Percentiles rank a stretch among this genome's conserved stretches.
Evolutionary conservation across 192 early-diverging fungal species (phyloP).

Genomic region (Cetraspora pellucida): DNA sequence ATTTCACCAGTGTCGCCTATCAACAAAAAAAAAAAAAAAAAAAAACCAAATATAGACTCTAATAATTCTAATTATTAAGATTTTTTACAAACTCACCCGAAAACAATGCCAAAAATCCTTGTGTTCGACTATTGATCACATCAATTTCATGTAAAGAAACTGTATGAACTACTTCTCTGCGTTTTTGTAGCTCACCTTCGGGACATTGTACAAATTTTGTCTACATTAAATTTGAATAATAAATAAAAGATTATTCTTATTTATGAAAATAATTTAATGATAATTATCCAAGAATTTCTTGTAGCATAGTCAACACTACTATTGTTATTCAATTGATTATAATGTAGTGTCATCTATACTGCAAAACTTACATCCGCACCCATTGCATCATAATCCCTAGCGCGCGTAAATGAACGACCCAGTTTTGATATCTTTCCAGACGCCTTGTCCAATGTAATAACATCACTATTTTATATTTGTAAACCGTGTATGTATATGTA

Average conservation of each 20-base stretch:
- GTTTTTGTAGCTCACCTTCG: constrained; percentile 96
- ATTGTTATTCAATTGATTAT: too few relatives aligned
- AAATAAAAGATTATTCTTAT: neutral
- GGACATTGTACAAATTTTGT: constrained; percentile 98
- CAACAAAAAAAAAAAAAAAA: neutral
- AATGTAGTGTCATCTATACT: too few relatives aligned
- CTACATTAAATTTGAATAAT: constrained; percentile 39
- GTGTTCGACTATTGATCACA: constrained; percentile 96
- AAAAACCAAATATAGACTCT: neutral
- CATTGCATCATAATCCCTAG: constrained; percentile 98
- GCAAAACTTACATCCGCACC: constrained; percentile 77
- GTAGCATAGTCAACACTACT: too few relatives aligned
- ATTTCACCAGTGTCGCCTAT: constrained; percentile 94
- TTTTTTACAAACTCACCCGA: constrained; percentile 61
- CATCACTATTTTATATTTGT: constrained; percentile 62
- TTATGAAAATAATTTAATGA: neutral
- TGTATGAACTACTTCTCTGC: constrained; percentile 96
- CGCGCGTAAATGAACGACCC: constrained; percentile 94
- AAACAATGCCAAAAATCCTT: constrained; percentile 96
- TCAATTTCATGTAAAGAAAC: constrained; percentile 99
- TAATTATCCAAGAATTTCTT: too few relatives aligned
- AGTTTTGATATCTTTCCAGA: constrained; percentile 94
- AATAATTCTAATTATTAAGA: neutral
- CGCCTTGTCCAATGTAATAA: constrained; percentile 98
- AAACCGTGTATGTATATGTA: neutral